Evolutionary conservation across 2,329 filamentous ascomycete genomes (phyloP).

Genomic region (Myrmaecium sp.): DNA sequence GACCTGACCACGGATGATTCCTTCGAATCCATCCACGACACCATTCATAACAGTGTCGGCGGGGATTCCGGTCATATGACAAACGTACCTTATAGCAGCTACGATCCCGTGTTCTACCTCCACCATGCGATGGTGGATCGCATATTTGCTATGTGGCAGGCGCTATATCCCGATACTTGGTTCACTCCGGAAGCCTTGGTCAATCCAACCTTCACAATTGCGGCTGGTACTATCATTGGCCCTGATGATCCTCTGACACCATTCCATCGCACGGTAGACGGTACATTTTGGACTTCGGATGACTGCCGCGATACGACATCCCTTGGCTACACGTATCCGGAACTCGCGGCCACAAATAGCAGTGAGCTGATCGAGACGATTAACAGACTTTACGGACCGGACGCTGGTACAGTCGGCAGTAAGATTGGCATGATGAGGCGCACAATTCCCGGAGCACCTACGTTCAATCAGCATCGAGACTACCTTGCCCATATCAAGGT

Average conservation of each 20-base stretch:
- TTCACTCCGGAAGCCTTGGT: conserved; percentile 37
- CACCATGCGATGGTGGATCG: conserved; percentile 64
- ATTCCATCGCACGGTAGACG: conserved; percentile 42
- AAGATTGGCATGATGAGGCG: neutral
- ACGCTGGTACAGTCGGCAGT: conserved; percentile 8
- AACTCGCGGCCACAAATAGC: conserved; percentile 31
- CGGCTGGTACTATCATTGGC: conserved; percentile 21
- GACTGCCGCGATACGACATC: conserved; percentile 38
- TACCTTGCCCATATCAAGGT: conserved; percentile 54
- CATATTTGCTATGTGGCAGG: conserved; percentile 61
- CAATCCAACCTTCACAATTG: conserved; percentile 44
- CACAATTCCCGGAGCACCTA: conserved; percentile 4
- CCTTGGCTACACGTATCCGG: conserved; percentile 63
- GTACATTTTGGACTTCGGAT: conserved; percentile 52
- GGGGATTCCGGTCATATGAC: conserved; percentile 32
- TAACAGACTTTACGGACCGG: conserved; percentile 44
- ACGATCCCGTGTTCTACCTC: conserved; percentile 65
- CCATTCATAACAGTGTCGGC: conserved; percentile 36
- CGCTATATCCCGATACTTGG: conserved; percentile 51
- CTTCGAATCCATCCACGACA: conserved; percentile 30
- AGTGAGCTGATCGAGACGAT: conserved; percentile 32
- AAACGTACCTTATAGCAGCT: conserved; percentile 59
- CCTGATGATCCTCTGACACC: conserved; percentile 42
- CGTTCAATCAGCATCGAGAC: conserved; percentile 1
- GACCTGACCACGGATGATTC: conserved; percentile 38